A percentile compares a stretch with the other conserved stretches of the same genome.
Evolutionary conservation across 2,329 filamentous ascomycete genomes (phyloP).

Genomic region (Cordyceps militaris): DNA sequence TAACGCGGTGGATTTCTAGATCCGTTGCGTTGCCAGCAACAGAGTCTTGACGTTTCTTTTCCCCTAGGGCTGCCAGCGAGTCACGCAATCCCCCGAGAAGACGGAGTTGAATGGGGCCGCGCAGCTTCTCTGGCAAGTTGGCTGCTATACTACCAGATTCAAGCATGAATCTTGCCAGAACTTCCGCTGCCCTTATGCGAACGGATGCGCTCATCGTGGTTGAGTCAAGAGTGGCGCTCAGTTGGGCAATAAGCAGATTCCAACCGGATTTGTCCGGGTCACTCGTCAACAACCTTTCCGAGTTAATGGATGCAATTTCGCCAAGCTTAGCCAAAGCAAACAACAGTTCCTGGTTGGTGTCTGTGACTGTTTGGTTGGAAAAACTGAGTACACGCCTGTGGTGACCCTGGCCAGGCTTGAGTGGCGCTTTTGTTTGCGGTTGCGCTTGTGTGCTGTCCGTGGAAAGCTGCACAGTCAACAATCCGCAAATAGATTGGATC

Average conservation of each 20-base stretch:
- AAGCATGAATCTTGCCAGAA: slow-evolving; percentile 50
- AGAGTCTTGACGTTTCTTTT: slow-evolving; percentile 43
- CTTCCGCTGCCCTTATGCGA: slow-evolving; percentile 55
- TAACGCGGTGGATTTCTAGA: slow-evolving; percentile 71
- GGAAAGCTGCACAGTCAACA: slow-evolving; percentile 46
- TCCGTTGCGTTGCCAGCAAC: slow-evolving; percentile 58
- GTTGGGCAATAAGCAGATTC: slow-evolving; percentile 54
- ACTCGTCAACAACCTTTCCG: slow-evolving; percentile 64
- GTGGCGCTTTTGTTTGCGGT: background rate
- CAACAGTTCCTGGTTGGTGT: slow-evolving; percentile 54
- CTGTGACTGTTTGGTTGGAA: slow-evolving; percentile 36
- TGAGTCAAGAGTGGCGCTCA: slow-evolving; percentile 45
- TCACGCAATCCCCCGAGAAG: slow-evolving; percentile 60
- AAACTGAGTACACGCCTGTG: slow-evolving; percentile 42
- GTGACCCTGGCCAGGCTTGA: slow-evolving; percentile 24
- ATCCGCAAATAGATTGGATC: slow-evolving; percentile 63
- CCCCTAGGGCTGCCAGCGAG: slow-evolving; percentile 50
- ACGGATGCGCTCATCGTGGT: slow-evolving; percentile 43
- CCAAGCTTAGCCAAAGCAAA: slow-evolving; percentile 68
- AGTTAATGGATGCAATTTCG: slow-evolving; percentile 66
- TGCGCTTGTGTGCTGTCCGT: slow-evolving; percentile 16
- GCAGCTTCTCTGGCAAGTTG: slow-evolving; percentile 40
- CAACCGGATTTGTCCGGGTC: slow-evolving; percentile 67
- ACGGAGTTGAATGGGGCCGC: slow-evolving; percentile 61
- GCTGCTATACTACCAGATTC: slow-evolving; percentile 52